phyloP scores from a whole-genome alignment of 768 basidiomycete genomes.

The Termitomyces titanicus region DNA sequence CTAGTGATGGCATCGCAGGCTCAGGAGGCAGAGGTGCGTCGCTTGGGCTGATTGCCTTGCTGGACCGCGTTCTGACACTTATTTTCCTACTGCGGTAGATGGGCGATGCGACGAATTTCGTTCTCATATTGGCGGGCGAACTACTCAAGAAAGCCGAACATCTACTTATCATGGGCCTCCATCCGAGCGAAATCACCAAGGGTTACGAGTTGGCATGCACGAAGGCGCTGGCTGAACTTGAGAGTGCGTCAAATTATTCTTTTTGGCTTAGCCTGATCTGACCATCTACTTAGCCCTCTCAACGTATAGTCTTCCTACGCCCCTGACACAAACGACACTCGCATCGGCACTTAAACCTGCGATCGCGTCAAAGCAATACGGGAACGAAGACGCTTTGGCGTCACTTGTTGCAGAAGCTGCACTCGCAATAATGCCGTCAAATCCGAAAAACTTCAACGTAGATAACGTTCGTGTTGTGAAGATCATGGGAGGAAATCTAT shows the following conservation, averaged over 20 bases:
- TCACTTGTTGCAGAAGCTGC: constrained; percentile 91
- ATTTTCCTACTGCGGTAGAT: constrained; percentile 54
- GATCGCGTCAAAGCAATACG: constrained; percentile 97
- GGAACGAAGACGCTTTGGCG: constrained; percentile 81
- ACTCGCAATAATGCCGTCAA: constrained; percentile 84
- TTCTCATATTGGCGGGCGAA: constrained; percentile 94
- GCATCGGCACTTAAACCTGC: constrained; percentile 80
- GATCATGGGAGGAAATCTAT: constrained; percentile 93
- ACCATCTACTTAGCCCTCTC: constrained; percentile 54
- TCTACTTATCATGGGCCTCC: constrained; percentile 92
- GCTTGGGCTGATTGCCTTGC: not conserved
- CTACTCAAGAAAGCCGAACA: constrained; percentile 91
- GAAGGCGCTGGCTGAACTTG: constrained; percentile 84
- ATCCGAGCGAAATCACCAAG: constrained; percentile 92
- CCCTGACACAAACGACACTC: constrained; percentile 66
- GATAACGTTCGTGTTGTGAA: constrained; percentile 98
- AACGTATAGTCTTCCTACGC: constrained; percentile 64
- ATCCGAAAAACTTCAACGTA: constrained; percentile 92
- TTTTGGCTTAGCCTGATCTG: constrained; percentile 7
- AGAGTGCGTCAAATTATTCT: constrained; percentile 56
- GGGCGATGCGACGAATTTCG: constrained; percentile 96
- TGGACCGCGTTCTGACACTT: not conserved
- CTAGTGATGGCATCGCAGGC: constrained; percentile 98
- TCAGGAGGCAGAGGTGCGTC: constrained; percentile 85
- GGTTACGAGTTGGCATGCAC: constrained; percentile 90